Conservation (phyloP, 805 yeast species). For the Huiozyma sinensis region DNA sequence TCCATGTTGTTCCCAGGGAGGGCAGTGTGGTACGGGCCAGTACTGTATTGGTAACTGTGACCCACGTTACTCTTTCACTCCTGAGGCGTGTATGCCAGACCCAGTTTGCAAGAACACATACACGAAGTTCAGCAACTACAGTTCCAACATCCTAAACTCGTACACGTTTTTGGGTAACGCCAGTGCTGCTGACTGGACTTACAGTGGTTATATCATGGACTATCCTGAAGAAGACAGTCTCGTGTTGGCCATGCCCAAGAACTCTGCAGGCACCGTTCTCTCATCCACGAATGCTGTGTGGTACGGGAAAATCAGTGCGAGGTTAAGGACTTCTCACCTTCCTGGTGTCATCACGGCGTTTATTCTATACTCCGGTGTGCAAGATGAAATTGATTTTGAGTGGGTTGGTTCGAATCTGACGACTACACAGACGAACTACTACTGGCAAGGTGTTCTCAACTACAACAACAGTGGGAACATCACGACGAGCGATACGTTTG, state of each 20-base stretch:
- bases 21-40: conserved; percentile 68
- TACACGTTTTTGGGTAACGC: conserved; percentile 60
- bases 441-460: conserved; percentile 62
- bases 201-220: conserved; percentile 43
- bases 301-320: conserved; percentile 74
- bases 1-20: conserved; percentile 85
- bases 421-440: conserved; percentile 67
- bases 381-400: conserved; percentile 88
- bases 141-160: conserved; percentile 25
- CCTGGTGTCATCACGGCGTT: conserved; percentile 78
- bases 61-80: conserved; percentile 49
- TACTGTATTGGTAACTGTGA: conserved; percentile 82
- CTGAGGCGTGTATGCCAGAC: conserved; percentile 73
- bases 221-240: conserved; percentile 42
- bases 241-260: conserved; percentile 68
- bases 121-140: conserved; percentile 33
- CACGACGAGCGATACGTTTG: conserved; percentile 40
- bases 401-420: conserved; percentile 67
- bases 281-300: conserved; percentile 73
- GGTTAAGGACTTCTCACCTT: conserved; percentile 60
- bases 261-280: conserved; percentile 66
- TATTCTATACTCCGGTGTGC: conserved; percentile 69
- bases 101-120: conserved; percentile 53
- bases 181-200: conserved; percentile 55
- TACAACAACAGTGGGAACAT: conserved; percentile 47